Evolutionary conservation across 1,139 yeast species (phyloP), one percentile per base, ranked within the genome.

Genomic region (Taiozyma sp.): DNA sequence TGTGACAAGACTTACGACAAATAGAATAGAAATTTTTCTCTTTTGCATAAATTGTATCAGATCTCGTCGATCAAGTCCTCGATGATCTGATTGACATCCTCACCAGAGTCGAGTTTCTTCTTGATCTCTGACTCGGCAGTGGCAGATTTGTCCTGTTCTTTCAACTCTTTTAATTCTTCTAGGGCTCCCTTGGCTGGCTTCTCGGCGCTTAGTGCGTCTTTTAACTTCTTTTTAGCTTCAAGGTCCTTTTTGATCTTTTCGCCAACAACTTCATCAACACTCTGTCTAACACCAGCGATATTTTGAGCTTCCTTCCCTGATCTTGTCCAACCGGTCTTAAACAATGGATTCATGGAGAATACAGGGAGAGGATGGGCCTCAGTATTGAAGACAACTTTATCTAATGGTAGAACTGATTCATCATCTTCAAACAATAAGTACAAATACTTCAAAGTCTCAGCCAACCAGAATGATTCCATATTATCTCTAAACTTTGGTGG

Each of bases 381-480:
- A 2, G 97, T 88, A 68, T 88, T 91, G 74, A 89, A 89, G 2
- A 91, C 91, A 53, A 85, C 79, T 53, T 84, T 70, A 47, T 81
- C 83, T 55, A 87, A 72, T 14, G 88, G 83, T 39, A 81, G 59
- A 53, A 72, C 67, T 59, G 77, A 73, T 43, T 83, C 82, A 59
- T 86, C 89, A 50, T 77, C 81, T 52, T 80, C 85, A 68, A 91
- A 91, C 58, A 91, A 73, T 55, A 91, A 72, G 66, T 89, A 90
- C 52, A 91, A 74, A 67, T 91, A 91, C 68, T 91, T 91, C 64
- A 91, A 77, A 1, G 98, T 91, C 67, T 91, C 97, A 0, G 97
- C 91, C 52, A 88, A 74, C 98, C 98, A 91, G 74, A 89, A 89
- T 16, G 95, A 85, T 68, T 91, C 97, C 78, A 88, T 80, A 63